These are phyloP conservation scores for Uncinocarpus reesii DNA, from an alignment of 2,329 filamentous ascomycete species.

Conservation along the genomic window DNA sequence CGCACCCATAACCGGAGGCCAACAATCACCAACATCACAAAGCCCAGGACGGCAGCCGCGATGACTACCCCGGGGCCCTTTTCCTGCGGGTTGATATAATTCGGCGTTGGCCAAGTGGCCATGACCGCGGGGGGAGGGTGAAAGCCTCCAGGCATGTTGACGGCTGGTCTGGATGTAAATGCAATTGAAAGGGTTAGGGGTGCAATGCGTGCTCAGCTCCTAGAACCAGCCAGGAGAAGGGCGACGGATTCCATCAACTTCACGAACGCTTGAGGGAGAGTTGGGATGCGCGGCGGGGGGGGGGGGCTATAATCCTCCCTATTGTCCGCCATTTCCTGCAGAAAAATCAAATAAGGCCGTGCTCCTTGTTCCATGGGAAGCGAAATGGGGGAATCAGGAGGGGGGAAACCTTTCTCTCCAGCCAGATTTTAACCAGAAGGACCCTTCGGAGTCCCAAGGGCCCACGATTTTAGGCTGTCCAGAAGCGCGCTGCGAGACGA, in stretches of 20 bases:
- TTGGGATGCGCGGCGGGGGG: neutral
- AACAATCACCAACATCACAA: neutral
- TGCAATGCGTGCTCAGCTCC: neutral
- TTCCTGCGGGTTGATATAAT: conserved; percentile 2
- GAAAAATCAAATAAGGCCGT: too few relatives aligned
- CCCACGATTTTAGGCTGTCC: too few relatives aligned
- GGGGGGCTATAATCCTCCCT: neutral
- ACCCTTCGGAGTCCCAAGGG: too few relatives aligned
- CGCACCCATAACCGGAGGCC: conserved; percentile 7
- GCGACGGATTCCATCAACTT: neutral
- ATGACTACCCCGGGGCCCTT: conserved; percentile 1
- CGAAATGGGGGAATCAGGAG: too few relatives aligned
- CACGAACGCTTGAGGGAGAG: neutral
- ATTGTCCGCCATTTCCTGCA: too few relatives aligned
- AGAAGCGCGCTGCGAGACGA: too few relatives aligned
- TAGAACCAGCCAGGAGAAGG: neutral
- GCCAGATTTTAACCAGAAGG: too few relatives aligned
- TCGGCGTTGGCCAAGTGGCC: conserved; percentile 5
- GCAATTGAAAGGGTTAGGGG: neutral
- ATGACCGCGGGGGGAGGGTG: conserved; percentile 3
- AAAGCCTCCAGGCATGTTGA: conserved; percentile 8
- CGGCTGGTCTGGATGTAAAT: neutral
- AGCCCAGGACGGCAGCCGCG: neutral
- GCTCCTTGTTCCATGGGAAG: too few relatives aligned
- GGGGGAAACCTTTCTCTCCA: too few relatives aligned